phyloP scores from a whole-genome alignment of 176 grass and related monocot species.

The Leersia perrieri region DNA sequence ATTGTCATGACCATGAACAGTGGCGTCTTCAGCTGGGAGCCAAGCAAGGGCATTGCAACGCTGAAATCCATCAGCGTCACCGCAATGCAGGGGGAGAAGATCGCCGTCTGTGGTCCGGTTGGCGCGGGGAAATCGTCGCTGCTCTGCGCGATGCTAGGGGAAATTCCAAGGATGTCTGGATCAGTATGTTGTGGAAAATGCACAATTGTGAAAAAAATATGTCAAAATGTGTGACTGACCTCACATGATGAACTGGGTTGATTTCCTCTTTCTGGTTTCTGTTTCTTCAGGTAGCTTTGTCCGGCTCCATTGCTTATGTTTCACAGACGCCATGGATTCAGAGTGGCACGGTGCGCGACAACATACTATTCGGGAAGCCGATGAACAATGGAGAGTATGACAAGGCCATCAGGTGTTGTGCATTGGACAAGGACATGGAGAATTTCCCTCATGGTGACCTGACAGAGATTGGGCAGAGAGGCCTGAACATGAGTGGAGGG shows the following conservation, averaged over 20 bases:
- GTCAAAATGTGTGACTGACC: background rate
- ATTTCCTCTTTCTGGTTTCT: background rate
- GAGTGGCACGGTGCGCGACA: constrained; percentile 65
- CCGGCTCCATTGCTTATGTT: constrained; percentile 58
- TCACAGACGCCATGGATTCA: constrained; percentile 83
- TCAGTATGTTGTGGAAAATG: constrained; percentile 30
- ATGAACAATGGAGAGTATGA: constrained; percentile 55
- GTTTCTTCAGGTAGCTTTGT: constrained; percentile 50
- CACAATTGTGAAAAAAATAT: background rate
- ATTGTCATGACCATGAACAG: constrained; percentile 28
- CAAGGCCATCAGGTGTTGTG: constrained; percentile 58
- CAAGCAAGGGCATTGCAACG: constrained; percentile 32
- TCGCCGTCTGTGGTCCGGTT: constrained; percentile 71
- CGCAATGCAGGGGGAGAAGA: constrained; percentile 40
- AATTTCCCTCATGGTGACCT: constrained; percentile 60
- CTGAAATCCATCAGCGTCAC: constrained; percentile 49
- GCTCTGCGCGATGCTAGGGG: constrained; percentile 64
- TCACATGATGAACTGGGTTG: background rate
- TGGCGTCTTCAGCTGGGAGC: constrained; percentile 70
- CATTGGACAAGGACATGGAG: constrained; percentile 77
- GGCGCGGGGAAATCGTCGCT: constrained; percentile 69
- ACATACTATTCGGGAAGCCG: constrained; percentile 74
- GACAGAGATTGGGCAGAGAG: constrained; percentile 69
- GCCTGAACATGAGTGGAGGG: constrained; percentile 81
- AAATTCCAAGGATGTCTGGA: constrained; percentile 79